A percentile compares a stretch with the other conserved stretches of the same genome.
Conservation (phyloP, 176 grass and related monocot species). For the Aegilops sharonensis region DNA sequence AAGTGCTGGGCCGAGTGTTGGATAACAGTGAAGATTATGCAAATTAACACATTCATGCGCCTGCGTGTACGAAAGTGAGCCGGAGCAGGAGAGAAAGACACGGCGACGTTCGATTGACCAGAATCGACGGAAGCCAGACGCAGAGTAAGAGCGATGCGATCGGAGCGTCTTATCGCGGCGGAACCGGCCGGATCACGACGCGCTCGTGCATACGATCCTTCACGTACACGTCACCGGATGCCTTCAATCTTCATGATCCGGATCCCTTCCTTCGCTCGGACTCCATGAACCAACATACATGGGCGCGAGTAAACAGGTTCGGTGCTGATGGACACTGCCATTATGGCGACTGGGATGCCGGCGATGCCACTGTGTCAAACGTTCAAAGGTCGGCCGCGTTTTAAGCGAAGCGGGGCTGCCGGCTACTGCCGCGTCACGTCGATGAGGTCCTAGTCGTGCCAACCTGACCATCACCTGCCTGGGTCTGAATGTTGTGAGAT, state of each 20-base stretch:
- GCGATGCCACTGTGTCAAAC: neutral
- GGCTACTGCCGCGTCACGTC: neutral
- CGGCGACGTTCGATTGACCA: too few species aligned
- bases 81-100: too few species aligned
- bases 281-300: neutral
- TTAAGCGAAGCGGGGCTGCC: too few species aligned
- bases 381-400: neutral
- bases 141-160: neutral
- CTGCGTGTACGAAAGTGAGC: too few species aligned
- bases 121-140: too few species aligned
- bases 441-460: neutral
- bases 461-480: neutral
- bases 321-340: neutral
- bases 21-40: too few species aligned
- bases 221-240: neutral
- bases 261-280: neutral
- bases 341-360: neutral
- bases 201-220: neutral
- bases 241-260: neutral
- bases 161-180: neutral
- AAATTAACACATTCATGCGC: too few species aligned
- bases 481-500: too few species aligned
- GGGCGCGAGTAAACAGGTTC: neutral
- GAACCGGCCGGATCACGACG: neutral
- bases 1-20: too few species aligned